Conservation (phyloP, 306 rosid species). For the Vigna trinervia region DNA sequence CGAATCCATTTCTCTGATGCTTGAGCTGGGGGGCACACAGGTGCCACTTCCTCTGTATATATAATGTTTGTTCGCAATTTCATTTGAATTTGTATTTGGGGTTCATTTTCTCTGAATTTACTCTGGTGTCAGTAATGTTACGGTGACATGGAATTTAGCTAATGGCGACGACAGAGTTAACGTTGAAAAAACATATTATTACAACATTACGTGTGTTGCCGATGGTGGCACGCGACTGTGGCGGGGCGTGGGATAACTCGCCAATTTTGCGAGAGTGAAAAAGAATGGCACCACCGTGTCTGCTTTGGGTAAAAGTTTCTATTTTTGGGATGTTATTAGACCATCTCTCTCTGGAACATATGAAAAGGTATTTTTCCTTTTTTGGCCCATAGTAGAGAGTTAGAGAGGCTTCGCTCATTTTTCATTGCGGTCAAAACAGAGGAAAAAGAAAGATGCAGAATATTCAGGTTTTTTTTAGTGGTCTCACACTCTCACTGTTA, state of each 20-base stretch:
- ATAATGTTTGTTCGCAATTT: conserved; percentile 63
- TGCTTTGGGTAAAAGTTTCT: conserved; percentile 12
- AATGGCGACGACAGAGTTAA: background rate
- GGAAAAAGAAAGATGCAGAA: background rate
- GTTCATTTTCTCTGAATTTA: conserved; percentile 75
- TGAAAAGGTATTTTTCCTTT: background rate
- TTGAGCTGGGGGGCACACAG: conserved; percentile 41
- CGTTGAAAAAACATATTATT: background rate
- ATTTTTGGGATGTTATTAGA: conserved; percentile 13
- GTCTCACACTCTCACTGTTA: background rate
- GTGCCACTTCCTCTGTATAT: conserved; percentile 54
- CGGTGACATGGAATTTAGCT: conserved; percentile 18
- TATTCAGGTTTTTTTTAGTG: background rate
- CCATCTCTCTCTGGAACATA: background rate
- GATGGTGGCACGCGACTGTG: conserved; percentile 21
- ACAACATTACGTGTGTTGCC: background rate
- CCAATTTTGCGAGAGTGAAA: conserved; percentile 12
- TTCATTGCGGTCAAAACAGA: conserved; percentile 21
- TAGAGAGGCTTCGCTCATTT: conserved; percentile 12
- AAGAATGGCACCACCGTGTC: background rate
- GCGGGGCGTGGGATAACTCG: conserved; percentile 43
- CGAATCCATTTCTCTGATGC: conserved; percentile 45
- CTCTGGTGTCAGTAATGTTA: conserved; percentile 2
- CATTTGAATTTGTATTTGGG: conserved; percentile 80
- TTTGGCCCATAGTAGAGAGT: background rate